A percentile compares a stretch with the other conserved stretches of the same genome.
Conservation (phyloP, 73 alveolate species). For the Effrenium voratum region DNA sequence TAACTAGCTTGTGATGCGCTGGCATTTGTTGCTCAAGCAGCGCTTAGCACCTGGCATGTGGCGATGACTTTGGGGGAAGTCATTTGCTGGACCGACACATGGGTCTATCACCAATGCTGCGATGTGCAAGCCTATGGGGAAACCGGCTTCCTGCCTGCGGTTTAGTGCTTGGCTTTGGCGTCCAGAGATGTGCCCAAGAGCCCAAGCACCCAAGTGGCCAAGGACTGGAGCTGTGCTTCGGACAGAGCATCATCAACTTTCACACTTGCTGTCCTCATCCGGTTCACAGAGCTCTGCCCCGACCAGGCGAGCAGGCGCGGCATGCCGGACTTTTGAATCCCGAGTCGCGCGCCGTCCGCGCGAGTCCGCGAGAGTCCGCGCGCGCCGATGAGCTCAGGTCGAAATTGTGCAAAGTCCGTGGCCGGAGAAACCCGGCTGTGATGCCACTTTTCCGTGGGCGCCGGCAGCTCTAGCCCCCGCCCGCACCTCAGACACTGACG, state of each 20-base stretch:
- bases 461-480: conserved; percentile 52
- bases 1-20: no score
- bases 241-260: neutral
- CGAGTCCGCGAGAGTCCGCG: neutral
- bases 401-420: conserved; percentile 23
- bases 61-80: conserved; percentile 1
- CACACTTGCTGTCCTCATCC: conserved; percentile 55
- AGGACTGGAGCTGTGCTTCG: conserved; percentile 71
- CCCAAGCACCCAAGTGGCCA: neutral
- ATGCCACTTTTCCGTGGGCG: conserved; percentile 69
- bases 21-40: no score
- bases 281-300: neutral
- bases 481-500: neutral
- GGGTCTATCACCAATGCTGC: conserved; percentile 81
- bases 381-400: neutral
- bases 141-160: neutral
- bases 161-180: neutral
- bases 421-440: conserved; percentile 70
- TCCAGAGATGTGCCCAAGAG: neutral
- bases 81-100: conserved; percentile 54
- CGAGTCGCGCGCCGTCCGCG: neutral
- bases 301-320: neutral
- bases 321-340: neutral
- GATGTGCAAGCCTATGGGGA: conserved; percentile 6
- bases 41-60: no score